These are phyloP conservation scores for Vinca major DNA, from an alignment of 305 asterid genomes.

Conservation along the genomic window DNA sequence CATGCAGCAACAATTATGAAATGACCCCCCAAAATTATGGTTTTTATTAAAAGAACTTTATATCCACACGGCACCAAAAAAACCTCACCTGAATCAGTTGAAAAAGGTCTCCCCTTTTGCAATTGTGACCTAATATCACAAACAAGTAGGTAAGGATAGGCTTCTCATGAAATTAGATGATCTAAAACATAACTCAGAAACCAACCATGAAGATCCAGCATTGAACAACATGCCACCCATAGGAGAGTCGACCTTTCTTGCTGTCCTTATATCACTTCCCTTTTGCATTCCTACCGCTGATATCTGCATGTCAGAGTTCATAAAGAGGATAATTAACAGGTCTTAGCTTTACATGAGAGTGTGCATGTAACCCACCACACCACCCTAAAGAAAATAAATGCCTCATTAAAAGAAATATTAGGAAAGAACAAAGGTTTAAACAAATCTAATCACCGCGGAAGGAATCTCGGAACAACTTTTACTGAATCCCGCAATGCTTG, in stretches of 20 bases:
- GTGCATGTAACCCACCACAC: not conserved
- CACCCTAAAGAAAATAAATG: not conserved
- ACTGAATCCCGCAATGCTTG: constrained; percentile 17
- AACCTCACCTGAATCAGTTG: constrained; percentile 63
- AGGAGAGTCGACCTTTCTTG: constrained; percentile 31
- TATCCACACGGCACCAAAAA: not conserved
- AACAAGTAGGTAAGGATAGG: not conserved
- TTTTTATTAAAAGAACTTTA: not conserved
- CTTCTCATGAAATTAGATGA: not conserved
- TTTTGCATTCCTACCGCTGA: constrained; percentile 28
- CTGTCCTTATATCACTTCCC: constrained; percentile 38
- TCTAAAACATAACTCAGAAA: not conserved
- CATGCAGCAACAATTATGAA: not conserved
- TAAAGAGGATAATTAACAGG: constrained; percentile 4
- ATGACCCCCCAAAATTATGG: not conserved
- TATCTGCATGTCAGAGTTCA: constrained; percentile 34
- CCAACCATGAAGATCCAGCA: constrained; percentile 35
- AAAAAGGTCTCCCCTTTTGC: constrained; percentile 41
- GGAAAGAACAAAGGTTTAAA: not conserved
- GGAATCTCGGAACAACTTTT: constrained; percentile 30
- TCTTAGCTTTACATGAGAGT: not conserved
- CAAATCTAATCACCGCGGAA: constrained; percentile 23
- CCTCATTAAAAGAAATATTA: not conserved
- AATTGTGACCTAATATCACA: constrained; percentile 36
- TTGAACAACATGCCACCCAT: constrained; percentile 32